These are phyloP conservation scores for Licmophora abbreviata DNA, from an alignment of 108 stramenopile genomes.

Conservation along the genomic window DNA sequence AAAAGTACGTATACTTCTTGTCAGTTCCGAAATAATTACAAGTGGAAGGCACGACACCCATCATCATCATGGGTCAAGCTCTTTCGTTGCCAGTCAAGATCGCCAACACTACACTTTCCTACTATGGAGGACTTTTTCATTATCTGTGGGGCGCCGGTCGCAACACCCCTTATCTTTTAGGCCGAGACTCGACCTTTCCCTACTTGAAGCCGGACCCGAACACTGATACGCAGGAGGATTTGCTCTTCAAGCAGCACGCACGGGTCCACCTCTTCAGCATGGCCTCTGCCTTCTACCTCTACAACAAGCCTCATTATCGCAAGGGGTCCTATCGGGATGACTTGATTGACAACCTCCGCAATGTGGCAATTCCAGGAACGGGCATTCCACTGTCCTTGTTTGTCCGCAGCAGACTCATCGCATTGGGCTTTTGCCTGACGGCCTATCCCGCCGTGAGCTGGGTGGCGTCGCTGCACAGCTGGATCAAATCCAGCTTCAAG, in stretches of 20 bases:
- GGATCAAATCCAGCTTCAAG: constrained; percentile 41
- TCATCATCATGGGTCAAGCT: constrained; percentile 30
- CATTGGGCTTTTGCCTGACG: constrained; percentile 53
- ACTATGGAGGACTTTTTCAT: constrained; percentile 68
- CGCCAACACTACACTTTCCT: constrained; percentile 43
- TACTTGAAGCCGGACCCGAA: constrained; percentile 19
- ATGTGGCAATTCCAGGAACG: constrained; percentile 97
- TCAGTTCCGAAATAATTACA: too few relatives aligned
- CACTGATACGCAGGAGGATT: constrained; percentile 19
- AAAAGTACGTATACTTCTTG: too few relatives aligned
- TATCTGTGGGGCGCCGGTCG: constrained; percentile 61
- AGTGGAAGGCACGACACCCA: too few relatives aligned
- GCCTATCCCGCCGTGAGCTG: constrained; percentile 72
- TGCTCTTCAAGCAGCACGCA: constrained; percentile 70
- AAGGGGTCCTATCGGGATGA: constrained; percentile 81
- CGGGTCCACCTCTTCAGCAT: constrained; percentile 86
- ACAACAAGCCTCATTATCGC: constrained; percentile 92
- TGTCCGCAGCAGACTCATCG: constrained; percentile 30
- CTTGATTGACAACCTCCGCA: constrained; percentile 86
- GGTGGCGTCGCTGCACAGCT: constrained; percentile 55
- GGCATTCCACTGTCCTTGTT: constrained; percentile 81
- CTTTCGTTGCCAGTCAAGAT: constrained; percentile 39
- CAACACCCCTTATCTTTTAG: constrained; percentile 27
- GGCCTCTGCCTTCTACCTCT: constrained; percentile 84
- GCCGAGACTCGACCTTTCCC: constrained; percentile 27